Conservation (phyloP, 1,139 yeast species). For the Diutina sp. region DNA sequence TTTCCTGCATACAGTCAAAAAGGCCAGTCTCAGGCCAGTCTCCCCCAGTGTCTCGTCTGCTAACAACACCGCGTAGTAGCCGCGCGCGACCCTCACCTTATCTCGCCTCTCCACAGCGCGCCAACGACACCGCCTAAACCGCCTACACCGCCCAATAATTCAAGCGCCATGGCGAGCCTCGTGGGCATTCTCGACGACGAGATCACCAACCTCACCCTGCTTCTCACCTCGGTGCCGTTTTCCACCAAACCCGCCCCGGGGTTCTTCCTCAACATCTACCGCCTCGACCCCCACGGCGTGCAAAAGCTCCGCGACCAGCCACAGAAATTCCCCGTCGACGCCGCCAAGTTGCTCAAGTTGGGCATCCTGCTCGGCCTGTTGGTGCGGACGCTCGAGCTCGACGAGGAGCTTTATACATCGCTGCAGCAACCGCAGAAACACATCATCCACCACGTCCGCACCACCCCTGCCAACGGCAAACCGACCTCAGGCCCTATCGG, state of each 20-base stretch:
- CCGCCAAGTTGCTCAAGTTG: conserved; percentile 25
- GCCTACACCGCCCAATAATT: neutral
- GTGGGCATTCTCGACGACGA: neutral
- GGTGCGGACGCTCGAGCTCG: conserved; percentile 22
- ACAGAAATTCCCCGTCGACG: conserved; percentile 16
- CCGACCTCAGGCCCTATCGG: neutral
- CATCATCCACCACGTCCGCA: conserved; percentile 4
- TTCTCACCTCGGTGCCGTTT: neutral
- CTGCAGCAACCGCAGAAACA: conserved; percentile 13
- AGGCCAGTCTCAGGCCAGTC: too few relatives aligned
- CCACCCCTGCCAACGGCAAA: conserved; percentile 5
- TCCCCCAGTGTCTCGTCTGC: too few relatives aligned
- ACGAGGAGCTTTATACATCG: conserved; percentile 14
- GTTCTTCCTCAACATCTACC: conserved; percentile 21
- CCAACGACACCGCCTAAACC: too few relatives aligned
- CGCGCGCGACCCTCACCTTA: neutral
- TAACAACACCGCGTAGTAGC: neutral
- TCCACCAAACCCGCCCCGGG: conserved; percentile 2
- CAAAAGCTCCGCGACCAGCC: conserved; percentile 10
- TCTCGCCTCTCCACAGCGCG: neutral
- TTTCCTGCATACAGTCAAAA: too few relatives aligned
- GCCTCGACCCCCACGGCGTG: conserved; percentile 17
- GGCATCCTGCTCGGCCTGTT: conserved; percentile 33
- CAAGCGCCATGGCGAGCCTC: neutral
- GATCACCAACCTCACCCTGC: neutral